Base-by-base conservation (phyloP, 805 yeast species). In the Komagataella kurtzmanii region DNA sequence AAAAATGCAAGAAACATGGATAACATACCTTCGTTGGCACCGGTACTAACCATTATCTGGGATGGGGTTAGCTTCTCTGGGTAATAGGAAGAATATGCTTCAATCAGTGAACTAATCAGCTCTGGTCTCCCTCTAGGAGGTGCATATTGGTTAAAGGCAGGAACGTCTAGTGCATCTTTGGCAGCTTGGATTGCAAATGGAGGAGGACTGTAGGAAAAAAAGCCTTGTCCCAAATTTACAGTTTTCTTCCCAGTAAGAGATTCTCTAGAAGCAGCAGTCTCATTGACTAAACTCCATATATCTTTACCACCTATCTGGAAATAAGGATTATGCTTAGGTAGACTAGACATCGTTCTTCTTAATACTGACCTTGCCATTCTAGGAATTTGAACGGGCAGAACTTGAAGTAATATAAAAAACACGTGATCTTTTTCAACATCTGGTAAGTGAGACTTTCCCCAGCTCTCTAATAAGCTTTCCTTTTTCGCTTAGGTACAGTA, bases 11-110 rank as follows among this genome's bases (percentile, higher is more conserved):
- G 83, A 63, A 90, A 82, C 3, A 85, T 80, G 1, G 96, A 69
- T 51, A 88, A 74, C 74, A 93, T 86, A 44, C 97, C 98, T 69
- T 93, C 98, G 61, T 93, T 93, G 47, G 99, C 99, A 52, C 99
- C 99, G 1, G 98, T 89, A 47, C 97, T 88, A 45, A 91, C 83
- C 52, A 83, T 79, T 46, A 93, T 73, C 61, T 88, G 85, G 24
- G 71, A 69, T 17, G 78, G 73, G 23, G 75, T 72, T 18, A 88
- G 68, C 23, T 69, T 65, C 50, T 83, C 72, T 17, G 79, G 80
- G 57, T 82, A 85, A 47, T 75, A 74, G 47, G 85, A 81, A 19
- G 87, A 71, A 69, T 91, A 93, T 23, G 86, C 77, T 30, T 76
- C 74, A 21, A 88, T 76, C 47, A 93, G 65, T 7, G 91, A 83